These are phyloP conservation scores for Daldinia childiae DNA, from an alignment of 495 filamentous ascomycete species.

Conservation along the genomic window DNA sequence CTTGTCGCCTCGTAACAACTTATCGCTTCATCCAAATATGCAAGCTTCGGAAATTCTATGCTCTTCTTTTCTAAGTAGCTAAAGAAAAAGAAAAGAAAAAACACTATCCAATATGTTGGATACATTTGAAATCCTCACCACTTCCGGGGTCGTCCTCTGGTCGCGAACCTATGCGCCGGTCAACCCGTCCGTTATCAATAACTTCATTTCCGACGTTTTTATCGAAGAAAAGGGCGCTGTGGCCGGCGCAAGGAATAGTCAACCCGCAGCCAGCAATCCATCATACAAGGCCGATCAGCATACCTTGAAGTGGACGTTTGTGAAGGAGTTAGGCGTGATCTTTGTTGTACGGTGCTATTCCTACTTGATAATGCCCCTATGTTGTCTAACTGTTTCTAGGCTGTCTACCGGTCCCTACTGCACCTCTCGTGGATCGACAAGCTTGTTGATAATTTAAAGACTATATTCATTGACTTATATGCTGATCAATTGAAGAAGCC, in stretches of 20 bases:
- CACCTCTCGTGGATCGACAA: slow-evolving; percentile 98
- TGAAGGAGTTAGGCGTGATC: slow-evolving; percentile 91
- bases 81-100: neutral
- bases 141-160: slow-evolving; percentile 96
- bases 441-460: slow-evolving; percentile 91
- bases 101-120: slow-evolving; percentile 76
- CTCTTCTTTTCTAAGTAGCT: slow-evolving; percentile 2
- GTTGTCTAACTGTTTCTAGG: slow-evolving; percentile 61
- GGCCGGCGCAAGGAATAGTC: slow-evolving; percentile 64
- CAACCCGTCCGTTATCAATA: slow-evolving; percentile 85
- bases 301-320: slow-evolving; percentile 91
- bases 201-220: slow-evolving; percentile 94
- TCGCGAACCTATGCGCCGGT: slow-evolving; percentile 85
- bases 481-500: slow-evolving; percentile 84
- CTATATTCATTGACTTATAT: slow-evolving; percentile 88
- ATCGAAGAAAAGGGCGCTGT: slow-evolving; percentile 86
- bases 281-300: slow-evolving; percentile 92
- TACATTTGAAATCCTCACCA: slow-evolving; percentile 93
- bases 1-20: slow-evolving; percentile 13
- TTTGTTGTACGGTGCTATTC: slow-evolving; percentile 78
- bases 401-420: slow-evolving; percentile 93
- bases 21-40: neutral
- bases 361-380: neutral
- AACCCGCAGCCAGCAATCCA: slow-evolving; percentile 67
- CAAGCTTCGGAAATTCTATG: neutral